phyloP scores from a whole-genome alignment of 768 basidiomycete genomes.

The Agaricus sinodeliciosus region DNA sequence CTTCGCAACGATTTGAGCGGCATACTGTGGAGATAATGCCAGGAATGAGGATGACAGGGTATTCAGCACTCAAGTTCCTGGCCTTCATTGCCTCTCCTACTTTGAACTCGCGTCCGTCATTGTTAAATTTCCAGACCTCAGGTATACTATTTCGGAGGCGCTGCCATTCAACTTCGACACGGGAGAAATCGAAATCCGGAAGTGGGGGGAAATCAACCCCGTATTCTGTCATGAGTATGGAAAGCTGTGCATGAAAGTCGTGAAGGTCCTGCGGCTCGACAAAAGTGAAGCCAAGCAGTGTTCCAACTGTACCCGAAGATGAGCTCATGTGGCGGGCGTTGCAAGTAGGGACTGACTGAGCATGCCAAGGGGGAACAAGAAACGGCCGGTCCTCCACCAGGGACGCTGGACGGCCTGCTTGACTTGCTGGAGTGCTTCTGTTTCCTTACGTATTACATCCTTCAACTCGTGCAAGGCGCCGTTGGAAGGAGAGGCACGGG shows the following conservation, averaged over 20 bases:
- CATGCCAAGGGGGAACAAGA: conserved; percentile 70
- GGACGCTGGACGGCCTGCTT: conserved; percentile 13
- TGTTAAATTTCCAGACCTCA: conserved; percentile 76
- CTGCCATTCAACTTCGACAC: conserved; percentile 67
- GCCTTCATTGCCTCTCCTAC: conserved; percentile 64
- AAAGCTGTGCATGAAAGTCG: conserved; percentile 61
- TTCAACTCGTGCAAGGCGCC: neutral
- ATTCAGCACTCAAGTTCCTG: conserved; percentile 57
- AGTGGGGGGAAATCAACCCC: conserved; percentile 60
- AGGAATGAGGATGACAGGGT: conserved; percentile 83
- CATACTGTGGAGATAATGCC: conserved; percentile 84
- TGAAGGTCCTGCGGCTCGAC: conserved; percentile 63
- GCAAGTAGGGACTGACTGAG: conserved; percentile 30
- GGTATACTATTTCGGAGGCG: conserved; percentile 63
- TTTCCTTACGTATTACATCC: conserved; percentile 1
- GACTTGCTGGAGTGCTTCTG: conserved; percentile 1
- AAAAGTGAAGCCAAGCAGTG: conserved; percentile 54
- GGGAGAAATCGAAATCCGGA: conserved; percentile 59
- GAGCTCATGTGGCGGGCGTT: neutral
- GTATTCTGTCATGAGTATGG: conserved; percentile 62
- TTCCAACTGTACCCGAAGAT: conserved; percentile 44
- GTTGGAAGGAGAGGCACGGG: neutral
- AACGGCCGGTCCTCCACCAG: conserved; percentile 35
- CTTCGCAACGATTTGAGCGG: neutral
- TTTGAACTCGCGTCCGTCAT: conserved; percentile 74